A percentile compares a stretch with the other conserved stretches of the same genome.
phyloP scores from a whole-genome alignment of 495 filamentous ascomycete species.

The Trichodelitschia bisporula region DNA sequence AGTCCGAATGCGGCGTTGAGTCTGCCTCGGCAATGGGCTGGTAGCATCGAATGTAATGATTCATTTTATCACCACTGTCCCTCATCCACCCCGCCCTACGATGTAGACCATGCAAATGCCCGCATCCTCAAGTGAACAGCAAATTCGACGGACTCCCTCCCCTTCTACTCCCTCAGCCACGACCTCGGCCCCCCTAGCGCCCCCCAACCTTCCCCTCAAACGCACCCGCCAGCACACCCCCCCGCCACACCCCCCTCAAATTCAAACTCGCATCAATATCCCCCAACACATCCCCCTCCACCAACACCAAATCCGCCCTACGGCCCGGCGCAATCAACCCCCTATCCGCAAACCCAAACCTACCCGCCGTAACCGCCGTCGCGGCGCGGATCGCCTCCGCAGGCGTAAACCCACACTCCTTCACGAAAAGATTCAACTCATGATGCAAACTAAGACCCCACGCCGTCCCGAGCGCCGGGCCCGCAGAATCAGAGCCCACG shows the following conservation, averaged over 20 bases:
- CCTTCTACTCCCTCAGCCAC: too few species aligned
- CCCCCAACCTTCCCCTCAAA: too few species aligned
- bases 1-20: too few species aligned
- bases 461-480: conserved; percentile 13
- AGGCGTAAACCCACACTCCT: conserved; percentile 13
- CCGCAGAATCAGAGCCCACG: conserved; percentile 14
- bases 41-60: too few species aligned
- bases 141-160: too few species aligned
- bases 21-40: too few species aligned
- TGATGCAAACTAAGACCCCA: conserved; percentile 15
- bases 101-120: too few species aligned
- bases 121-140: too few species aligned
- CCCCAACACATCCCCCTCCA: conserved; percentile 15
- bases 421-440: conserved; percentile 14
- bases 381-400: conserved; percentile 12
- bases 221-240: too few species aligned
- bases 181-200: too few species aligned
- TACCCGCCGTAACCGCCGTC: conserved; percentile 10
- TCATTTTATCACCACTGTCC: too few species aligned
- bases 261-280: conserved; percentile 15
- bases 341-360: conserved; percentile 15
- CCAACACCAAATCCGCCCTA: conserved; percentile 14
- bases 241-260: conserved; percentile 14
- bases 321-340: conserved; percentile 11
- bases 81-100: too few species aligned